These are phyloP conservation scores for Tulasnella sp. DNA, from an alignment of 768 basidiomycete species.

Conservation along the genomic window DNA sequence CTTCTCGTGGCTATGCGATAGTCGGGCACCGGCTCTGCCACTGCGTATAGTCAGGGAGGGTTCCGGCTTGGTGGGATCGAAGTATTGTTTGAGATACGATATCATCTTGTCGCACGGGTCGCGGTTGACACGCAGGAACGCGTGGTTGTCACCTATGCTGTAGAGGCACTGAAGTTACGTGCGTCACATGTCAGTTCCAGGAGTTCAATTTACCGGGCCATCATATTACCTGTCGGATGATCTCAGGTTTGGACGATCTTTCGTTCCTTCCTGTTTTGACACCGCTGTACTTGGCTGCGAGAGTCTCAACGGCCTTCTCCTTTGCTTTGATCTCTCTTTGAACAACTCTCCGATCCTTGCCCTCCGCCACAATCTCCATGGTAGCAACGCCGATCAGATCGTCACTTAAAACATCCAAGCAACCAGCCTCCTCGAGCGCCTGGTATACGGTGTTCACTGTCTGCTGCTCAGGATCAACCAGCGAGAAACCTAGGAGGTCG, in stretches of 20 bases:
- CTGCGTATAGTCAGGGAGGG: slow-evolving; percentile 68
- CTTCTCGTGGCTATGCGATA: slow-evolving; percentile 75
- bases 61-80: slow-evolving; percentile 59
- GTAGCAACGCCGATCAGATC: slow-evolving; percentile 67
- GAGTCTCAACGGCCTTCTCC: slow-evolving; percentile 71
- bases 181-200: not conserved
- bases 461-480: slow-evolving; percentile 42
- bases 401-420: slow-evolving; percentile 60
- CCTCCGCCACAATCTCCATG: slow-evolving; percentile 69
- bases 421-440: slow-evolving; percentile 54
- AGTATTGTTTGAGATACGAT: slow-evolving; percentile 57
- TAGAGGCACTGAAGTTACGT: slow-evolving; percentile 61
- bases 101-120: slow-evolving; percentile 87
- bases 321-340: slow-evolving; percentile 77
- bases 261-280: slow-evolving; percentile 43
- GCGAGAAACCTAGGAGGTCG: slow-evolving; percentile 68
- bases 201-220: too few relatives aligned
- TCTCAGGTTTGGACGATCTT: not conserved
- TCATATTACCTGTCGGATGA: slow-evolving; percentile 13
- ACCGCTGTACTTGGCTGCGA: slow-evolving; percentile 55
- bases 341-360: slow-evolving; percentile 60
- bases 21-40: slow-evolving; percentile 66
- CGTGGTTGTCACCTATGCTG: slow-evolving; percentile 83
- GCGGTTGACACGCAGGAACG: slow-evolving; percentile 75
- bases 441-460: slow-evolving; percentile 59